A percentile compares a stretch with the other conserved stretches of the same genome.
phyloP scores from a whole-genome alignment of 176 grass and related monocot genomes.

The Panicum miliaceum region DNA sequence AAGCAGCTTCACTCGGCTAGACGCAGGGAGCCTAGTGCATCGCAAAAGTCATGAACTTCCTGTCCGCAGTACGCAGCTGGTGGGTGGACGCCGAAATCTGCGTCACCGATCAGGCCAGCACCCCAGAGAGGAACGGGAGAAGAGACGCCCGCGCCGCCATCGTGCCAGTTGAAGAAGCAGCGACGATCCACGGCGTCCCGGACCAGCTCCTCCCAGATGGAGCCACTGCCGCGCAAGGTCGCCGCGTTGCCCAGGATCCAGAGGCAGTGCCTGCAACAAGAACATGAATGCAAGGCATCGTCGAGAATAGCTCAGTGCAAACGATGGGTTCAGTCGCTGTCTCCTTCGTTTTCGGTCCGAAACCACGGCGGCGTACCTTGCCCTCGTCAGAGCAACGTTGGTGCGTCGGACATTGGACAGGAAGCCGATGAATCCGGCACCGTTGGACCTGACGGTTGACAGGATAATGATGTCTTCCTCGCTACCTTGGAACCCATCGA shows the following conservation, averaged over 20 bases:
- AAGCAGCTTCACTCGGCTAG: not conserved
- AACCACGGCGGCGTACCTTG: slow-evolving; percentile 45
- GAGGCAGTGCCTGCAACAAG: slow-evolving; percentile 59
- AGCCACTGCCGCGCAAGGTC: slow-evolving; percentile 54
- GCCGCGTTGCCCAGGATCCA: slow-evolving; percentile 67
- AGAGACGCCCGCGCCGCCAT: not conserved
- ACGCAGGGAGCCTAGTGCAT: slow-evolving; percentile 21
- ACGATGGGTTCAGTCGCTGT: not conserved
- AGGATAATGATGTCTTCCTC: slow-evolving; percentile 79
- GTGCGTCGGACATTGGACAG: slow-evolving; percentile 54
- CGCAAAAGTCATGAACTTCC: slow-evolving; percentile 16
- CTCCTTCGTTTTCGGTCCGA: not conserved
- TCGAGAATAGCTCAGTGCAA: not conserved
- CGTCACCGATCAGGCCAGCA: not conserved
- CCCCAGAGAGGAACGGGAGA: not conserved
- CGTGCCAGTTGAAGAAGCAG: slow-evolving; percentile 61
- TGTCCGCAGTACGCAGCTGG: not conserved
- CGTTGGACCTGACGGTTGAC: slow-evolving; percentile 77
- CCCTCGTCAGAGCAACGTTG: slow-evolving; percentile 73
- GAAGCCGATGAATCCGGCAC: slow-evolving; percentile 55
- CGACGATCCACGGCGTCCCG: slow-evolving; percentile 54
- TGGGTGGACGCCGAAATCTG: not conserved
- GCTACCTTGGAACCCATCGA: slow-evolving; percentile 84
- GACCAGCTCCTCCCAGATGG: slow-evolving; percentile 66
- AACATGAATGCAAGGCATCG: not conserved